These are phyloP conservation scores for Paracoccidioides lutzii DNA, from an alignment of 2,329 filamentous ascomycete genomes.

Conservation along the genomic window DNA sequence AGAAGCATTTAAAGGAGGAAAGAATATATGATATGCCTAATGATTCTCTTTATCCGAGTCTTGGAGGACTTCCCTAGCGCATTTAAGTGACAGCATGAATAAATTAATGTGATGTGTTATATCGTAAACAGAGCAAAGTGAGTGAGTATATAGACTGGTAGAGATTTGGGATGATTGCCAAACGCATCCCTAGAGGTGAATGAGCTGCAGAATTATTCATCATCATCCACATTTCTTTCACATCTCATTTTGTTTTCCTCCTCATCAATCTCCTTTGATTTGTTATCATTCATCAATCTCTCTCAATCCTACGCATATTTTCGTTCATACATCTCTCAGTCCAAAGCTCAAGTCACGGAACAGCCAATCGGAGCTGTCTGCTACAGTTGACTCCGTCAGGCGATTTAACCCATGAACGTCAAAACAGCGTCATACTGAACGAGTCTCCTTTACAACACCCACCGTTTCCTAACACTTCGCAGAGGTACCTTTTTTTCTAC, in stretches of 20 bases:
- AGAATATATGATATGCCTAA: not conserved
- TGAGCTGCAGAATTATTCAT: not conserved
- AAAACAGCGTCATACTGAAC: not conserved
- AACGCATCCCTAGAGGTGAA: not conserved
- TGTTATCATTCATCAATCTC: not conserved
- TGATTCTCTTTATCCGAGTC: not conserved
- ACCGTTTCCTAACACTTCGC: not conserved
- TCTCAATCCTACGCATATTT: not conserved
- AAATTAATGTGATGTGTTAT: not conserved
- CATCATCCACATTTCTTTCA: not conserved
- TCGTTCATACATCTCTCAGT: not conserved
- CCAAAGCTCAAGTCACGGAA: not conserved
- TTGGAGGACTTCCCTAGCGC: not conserved
- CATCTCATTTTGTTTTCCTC: not conserved
- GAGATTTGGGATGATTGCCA: not conserved
- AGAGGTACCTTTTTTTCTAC: not conserved
- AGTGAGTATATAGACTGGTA: too few species aligned
- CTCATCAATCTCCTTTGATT: too few species aligned
- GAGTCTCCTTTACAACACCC: not conserved
- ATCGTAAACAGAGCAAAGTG: not conserved
- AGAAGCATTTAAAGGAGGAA: not conserved
- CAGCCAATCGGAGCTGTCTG: not conserved
- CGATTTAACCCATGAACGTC: not conserved
- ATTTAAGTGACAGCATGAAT: not conserved
- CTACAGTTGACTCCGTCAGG: conserved; percentile 1